Evolutionary conservation across 345 rosid genomes (phyloP).

Genomic region (Lepidium didymum): DNA sequence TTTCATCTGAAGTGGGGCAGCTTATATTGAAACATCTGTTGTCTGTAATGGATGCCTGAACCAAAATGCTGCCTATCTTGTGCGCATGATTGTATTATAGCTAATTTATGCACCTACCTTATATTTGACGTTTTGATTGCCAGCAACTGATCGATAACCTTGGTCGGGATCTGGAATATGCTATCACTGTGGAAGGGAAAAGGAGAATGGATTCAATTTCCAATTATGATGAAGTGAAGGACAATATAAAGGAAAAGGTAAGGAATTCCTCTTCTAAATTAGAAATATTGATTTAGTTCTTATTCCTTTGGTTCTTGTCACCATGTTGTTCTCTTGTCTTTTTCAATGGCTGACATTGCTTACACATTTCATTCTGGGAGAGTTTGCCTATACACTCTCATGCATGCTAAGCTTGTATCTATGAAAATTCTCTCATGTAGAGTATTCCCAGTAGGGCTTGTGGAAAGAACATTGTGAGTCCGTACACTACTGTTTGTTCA

Average conservation of each 20-base stretch:
- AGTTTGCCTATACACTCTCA: conserved; percentile 9
- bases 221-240: conserved; percentile 87
- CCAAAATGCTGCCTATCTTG: not conserved
- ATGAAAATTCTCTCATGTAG: conserved; percentile 1
- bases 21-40: not conserved
- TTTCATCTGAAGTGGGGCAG: not conserved
- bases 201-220: conserved; percentile 73
- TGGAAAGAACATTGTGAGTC: not conserved
- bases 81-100: not conserved
- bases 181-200: conserved; percentile 90
- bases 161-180: conserved; percentile 91
- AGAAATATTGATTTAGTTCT: not conserved
- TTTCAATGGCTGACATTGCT: conserved; percentile 14
- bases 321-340: conserved; percentile 6
- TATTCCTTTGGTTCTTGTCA: not conserved
- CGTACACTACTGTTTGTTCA: not conserved
- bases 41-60: conserved; percentile 5
- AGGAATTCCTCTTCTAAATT: conserved; percentile 10
- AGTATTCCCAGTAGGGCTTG: not conserved
- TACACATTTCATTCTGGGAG: not conserved
- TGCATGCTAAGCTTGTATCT: not conserved
- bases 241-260: conserved; percentile 70
- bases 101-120: conserved; percentile 21
- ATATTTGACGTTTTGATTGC: conserved; percentile 23
- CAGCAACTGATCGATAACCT: conserved; percentile 88